Evolutionary conservation across 305 asterid species (phyloP).

Genomic region (Fraxinus sp.): DNA sequence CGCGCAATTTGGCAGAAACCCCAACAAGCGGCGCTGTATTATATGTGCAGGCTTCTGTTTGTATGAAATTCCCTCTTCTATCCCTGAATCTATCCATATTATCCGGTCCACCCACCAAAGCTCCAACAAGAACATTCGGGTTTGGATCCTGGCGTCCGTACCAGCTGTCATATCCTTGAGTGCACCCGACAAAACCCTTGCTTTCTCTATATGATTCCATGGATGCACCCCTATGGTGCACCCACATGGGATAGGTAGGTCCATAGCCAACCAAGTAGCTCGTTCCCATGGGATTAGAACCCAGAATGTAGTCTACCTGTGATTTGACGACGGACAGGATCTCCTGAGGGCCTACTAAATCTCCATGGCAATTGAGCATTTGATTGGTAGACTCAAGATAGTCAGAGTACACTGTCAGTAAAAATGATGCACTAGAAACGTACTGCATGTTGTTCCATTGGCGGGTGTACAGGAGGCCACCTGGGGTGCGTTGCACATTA

Average conservation of each 20-base stretch:
- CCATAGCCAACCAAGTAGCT: slow-evolving; percentile 90
- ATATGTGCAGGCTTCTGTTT: slow-evolving; percentile 92
- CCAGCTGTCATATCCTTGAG: slow-evolving; percentile 77
- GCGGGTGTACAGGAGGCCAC: slow-evolving; percentile 67
- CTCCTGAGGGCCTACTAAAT: slow-evolving; percentile 39
- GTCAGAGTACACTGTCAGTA: slow-evolving; percentile 55
- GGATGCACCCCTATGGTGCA: slow-evolving; percentile 85
- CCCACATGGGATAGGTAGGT: slow-evolving; percentile 47
- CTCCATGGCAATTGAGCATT: slow-evolving; percentile 44
- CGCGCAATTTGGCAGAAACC: slow-evolving; percentile 57
- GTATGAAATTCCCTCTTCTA: slow-evolving; percentile 64
- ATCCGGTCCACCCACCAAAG: slow-evolving; percentile 84
- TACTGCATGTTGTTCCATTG: slow-evolving; percentile 94
- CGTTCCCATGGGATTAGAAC: slow-evolving; percentile 64
- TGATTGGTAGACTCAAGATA: slow-evolving; percentile 53
- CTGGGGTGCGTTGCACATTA: slow-evolving; percentile 68
- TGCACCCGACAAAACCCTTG: slow-evolving; percentile 71
- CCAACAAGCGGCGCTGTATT: slow-evolving; percentile 85
- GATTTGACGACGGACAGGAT: slow-evolving; percentile 55
- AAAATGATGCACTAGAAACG: slow-evolving; percentile 58
- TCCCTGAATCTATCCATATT: slow-evolving; percentile 50
- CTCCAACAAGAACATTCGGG: slow-evolving; percentile 71
- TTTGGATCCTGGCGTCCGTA: slow-evolving; percentile 54
- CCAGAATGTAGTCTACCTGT: slow-evolving; percentile 73
- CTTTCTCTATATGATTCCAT: slow-evolving; percentile 50